Percentiles rank a stretch among this genome's conserved stretches.
phyloP scores from a whole-genome alignment of 2,329 filamentous ascomycete species.

The Colletotrichum sp. region DNA sequence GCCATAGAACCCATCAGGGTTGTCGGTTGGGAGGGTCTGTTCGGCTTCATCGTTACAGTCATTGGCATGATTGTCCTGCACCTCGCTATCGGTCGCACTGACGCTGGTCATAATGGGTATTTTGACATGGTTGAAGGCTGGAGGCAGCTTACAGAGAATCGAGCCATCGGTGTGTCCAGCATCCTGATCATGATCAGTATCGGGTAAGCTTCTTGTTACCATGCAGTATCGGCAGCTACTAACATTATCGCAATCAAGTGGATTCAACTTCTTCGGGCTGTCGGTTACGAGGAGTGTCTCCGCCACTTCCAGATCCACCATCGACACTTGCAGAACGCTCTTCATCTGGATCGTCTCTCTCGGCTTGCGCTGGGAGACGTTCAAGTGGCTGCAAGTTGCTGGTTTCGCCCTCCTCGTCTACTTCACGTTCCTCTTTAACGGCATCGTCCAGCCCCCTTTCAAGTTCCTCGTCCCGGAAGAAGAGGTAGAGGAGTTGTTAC shows the following conservation, averaged over 20 bases:
- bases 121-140: constrained; percentile 91
- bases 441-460: constrained; percentile 84
- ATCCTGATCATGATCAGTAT: constrained; percentile 97
- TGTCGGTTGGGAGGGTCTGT: constrained; percentile 95
- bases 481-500: constrained; percentile 70
- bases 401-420: constrained; percentile 93
- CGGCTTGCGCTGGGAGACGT: constrained; percentile 92
- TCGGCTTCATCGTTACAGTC: constrained; percentile 83
- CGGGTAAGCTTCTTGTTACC: constrained; percentile 63
- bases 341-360: constrained; percentile 98
- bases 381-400: constrained; percentile 94
- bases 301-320: constrained; percentile 92
- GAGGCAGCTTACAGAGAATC: constrained; percentile 77
- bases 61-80: constrained; percentile 83
- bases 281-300: constrained; percentile 90
- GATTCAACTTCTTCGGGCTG: constrained; percentile 98
- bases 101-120: constrained; percentile 77
- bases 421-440: constrained; percentile 96
- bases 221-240: constrained; percentile 11
- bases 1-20: constrained; percentile 81
- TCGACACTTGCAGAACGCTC: constrained; percentile 95
- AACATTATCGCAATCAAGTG: constrained; percentile 53
- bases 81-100: constrained; percentile 75
- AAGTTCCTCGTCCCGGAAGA: constrained; percentile 64
- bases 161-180: constrained; percentile 75